phyloP scores from a whole-genome alignment of 1,139 yeast species.

The Yamadazyma jaroonii region DNA sequence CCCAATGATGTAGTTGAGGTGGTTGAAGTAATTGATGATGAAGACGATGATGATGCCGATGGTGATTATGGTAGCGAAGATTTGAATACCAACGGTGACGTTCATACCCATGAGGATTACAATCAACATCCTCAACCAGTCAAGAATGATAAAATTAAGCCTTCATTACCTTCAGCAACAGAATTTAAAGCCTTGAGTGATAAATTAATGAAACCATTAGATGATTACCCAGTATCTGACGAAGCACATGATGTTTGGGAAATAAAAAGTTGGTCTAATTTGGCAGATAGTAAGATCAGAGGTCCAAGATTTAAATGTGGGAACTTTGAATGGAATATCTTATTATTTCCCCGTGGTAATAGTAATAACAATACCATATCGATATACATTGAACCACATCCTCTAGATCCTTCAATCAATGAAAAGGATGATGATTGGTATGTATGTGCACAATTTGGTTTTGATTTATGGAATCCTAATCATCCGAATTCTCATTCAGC shows the following conservation, averaged over 20 bases:
- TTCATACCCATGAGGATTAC: background rate
- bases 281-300: slow-evolving; percentile 51
- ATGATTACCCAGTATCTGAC: slow-evolving; percentile 41
- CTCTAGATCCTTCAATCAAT: slow-evolving; percentile 19
- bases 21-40: slow-evolving; percentile 2
- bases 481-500: slow-evolving; percentile 59
- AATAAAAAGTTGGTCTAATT: slow-evolving; percentile 59
- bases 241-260: slow-evolving; percentile 66
- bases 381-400: slow-evolving; percentile 62
- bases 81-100: background rate
- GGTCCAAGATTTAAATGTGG: slow-evolving; percentile 60
- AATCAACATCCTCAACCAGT: too few species aligned
- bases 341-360: slow-evolving; percentile 78
- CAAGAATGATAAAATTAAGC: background rate
- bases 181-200: slow-evolving; percentile 28
- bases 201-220: slow-evolving; percentile 39
- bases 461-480: slow-evolving; percentile 80
- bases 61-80: background rate
- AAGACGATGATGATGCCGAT: slow-evolving; percentile 1
- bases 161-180: slow-evolving; percentile 26
- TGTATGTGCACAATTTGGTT: slow-evolving; percentile 86
- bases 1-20: background rate
- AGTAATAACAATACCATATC: slow-evolving; percentile 49
- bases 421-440: slow-evolving; percentile 56
- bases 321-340: slow-evolving; percentile 67